These are phyloP conservation scores for Alnus glutinosa DNA, from an alignment of 306 rosid genomes.

Conservation along the genomic window DNA sequence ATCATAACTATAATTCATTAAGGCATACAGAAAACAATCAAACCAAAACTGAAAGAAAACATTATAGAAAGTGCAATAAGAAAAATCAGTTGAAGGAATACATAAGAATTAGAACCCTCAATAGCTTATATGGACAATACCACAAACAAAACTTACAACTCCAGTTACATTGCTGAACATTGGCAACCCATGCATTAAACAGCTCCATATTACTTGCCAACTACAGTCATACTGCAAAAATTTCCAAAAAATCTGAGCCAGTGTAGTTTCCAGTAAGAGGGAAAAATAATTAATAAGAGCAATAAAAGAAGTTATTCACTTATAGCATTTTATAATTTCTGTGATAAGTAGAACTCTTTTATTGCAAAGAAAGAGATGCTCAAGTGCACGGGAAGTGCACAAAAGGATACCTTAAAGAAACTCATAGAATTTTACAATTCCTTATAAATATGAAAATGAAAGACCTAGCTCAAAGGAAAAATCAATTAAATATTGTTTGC, in stretches of 20 bases:
- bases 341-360: background rate
- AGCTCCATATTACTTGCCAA: conserved; percentile 81
- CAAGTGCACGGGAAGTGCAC: background rate
- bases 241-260: conserved; percentile 27
- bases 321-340: background rate
- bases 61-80: background rate
- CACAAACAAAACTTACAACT: conserved; percentile 60
- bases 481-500: conserved; percentile 15
- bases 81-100: background rate
- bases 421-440: background rate
- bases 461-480: conserved; percentile 6
- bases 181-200: conserved; percentile 75
- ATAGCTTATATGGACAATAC: background rate
- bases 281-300: background rate
- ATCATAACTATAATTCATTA: background rate
- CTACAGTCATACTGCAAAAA: conserved; percentile 62
- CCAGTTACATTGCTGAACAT: conserved; percentile 65
- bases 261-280: conserved; percentile 14
- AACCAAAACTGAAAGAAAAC: background rate
- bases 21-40: background rate
- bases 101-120: background rate
- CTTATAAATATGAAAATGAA: background rate
- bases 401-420: background rate
- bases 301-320: background rate
- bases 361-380: background rate